phyloP scores from a whole-genome alignment of 495 filamentous ascomycete species.

The Haplographium delicatum region DNA sequence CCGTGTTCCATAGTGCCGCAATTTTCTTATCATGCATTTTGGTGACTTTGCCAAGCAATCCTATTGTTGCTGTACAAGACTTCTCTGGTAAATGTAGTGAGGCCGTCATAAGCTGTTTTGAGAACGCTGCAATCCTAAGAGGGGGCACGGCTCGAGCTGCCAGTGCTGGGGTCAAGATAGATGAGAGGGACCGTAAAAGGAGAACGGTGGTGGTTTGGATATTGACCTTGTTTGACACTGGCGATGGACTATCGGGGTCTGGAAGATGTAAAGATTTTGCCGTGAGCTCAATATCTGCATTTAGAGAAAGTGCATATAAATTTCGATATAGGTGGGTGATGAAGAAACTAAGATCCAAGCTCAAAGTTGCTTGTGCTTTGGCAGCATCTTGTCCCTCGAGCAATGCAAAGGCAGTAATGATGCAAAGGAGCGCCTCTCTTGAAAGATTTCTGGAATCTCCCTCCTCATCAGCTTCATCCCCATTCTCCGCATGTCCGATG shows the following conservation, averaged over 20 bases:
- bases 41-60: conserved; percentile 65
- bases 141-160: conserved; percentile 61
- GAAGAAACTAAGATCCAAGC: conserved; percentile 92
- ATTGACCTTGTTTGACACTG: conserved; percentile 66
- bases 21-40: conserved; percentile 68
- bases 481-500: conserved; percentile 60
- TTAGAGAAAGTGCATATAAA: conserved; percentile 67
- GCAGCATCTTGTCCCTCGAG: conserved; percentile 86
- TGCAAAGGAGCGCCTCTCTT: conserved; percentile 87
- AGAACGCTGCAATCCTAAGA: conserved; percentile 78
- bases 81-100: conserved; percentile 88
- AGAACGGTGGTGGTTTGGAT: conserved; percentile 88
- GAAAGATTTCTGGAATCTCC: conserved; percentile 58
- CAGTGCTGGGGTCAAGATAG: conserved; percentile 64
- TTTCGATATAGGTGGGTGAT: conserved; percentile 84
- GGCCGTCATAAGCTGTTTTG: conserved; percentile 80
- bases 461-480: conserved; percentile 41
- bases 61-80: conserved; percentile 69
- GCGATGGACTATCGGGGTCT: conserved; percentile 53
- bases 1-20: conserved; percentile 70
- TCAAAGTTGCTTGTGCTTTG: conserved; percentile 52
- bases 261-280: conserved; percentile 73
- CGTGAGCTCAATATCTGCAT: conserved; percentile 81
- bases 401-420: conserved; percentile 89
- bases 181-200: conserved; percentile 76